Evolutionary conservation across 441 rosid genomes (phyloP).

Genomic region (Cnidoscolus chayamansa): DNA sequence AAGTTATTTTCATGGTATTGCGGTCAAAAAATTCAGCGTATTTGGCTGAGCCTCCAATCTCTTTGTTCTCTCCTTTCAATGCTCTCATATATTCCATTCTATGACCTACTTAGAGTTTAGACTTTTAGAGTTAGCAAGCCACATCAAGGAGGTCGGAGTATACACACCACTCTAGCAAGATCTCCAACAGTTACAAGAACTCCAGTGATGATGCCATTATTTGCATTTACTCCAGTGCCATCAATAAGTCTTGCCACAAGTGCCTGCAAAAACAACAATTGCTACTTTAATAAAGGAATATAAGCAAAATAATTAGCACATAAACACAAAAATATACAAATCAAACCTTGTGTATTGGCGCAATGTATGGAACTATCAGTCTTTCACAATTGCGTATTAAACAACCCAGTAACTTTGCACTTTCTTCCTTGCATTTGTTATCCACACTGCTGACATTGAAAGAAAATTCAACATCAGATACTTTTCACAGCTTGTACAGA

Average conservation of each 20-base stretch:
- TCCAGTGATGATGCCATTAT: conserved; percentile 88
- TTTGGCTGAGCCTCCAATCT: no score
- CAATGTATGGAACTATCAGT: conserved; percentile 84
- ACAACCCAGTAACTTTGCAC: conserved; percentile 96
- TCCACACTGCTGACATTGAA: conserved; percentile 89
- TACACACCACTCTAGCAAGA: conserved; percentile 99
- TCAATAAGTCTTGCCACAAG: conserved; percentile 95
- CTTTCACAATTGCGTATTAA: conserved; percentile 98
- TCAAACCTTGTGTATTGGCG: conserved; percentile 95
- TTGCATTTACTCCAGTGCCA: conserved; percentile 85
- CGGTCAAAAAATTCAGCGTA: no score
- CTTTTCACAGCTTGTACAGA: background rate
- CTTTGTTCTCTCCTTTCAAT: no score
- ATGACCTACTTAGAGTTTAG: no score
- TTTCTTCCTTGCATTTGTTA: conserved; percentile 98
- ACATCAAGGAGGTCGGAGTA: conserved; percentile 7
- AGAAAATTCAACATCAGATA: conserved; percentile 30
- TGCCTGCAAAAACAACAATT: conserved; percentile 59
- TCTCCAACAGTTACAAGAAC: conserved; percentile 99
- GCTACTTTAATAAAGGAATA: background rate
- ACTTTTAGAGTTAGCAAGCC: no score
- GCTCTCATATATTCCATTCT: no score
- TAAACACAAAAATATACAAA: conserved; percentile 27
- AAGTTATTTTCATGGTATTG: no score
- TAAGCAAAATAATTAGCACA: background rate